Evolutionary conservation across 768 basidiomycete species (phyloP).

Genomic region (Stropharia rugosoannulata): DNA sequence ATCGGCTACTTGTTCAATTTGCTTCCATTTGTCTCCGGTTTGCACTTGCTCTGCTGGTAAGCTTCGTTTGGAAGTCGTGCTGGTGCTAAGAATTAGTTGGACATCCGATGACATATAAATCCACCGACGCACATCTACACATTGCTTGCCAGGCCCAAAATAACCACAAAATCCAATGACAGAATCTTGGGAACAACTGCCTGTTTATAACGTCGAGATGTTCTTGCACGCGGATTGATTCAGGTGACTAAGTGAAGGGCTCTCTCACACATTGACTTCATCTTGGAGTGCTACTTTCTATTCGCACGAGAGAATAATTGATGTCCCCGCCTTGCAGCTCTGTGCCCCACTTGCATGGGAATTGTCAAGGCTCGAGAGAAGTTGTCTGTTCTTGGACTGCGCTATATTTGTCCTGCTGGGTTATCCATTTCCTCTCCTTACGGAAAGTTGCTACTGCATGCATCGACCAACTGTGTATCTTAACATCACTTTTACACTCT

Average conservation of each 20-base stretch:
- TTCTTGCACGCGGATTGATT: background rate
- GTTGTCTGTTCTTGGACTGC: background rate
- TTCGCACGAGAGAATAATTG: slow-evolving; percentile 1
- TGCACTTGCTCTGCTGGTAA: too few relatives aligned
- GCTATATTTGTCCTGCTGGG: background rate
- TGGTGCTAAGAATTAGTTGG: too few relatives aligned
- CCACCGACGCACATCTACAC: background rate
- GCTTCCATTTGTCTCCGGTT: too few relatives aligned
- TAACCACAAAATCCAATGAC: background rate
- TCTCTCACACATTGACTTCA: slow-evolving; percentile 1
- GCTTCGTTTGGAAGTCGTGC: too few relatives aligned
- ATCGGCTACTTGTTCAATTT: too few relatives aligned
- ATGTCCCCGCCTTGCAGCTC: background rate
- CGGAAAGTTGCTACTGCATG: background rate
- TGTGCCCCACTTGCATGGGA: slow-evolving; percentile 1
- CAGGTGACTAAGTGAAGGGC: background rate
- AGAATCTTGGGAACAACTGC: background rate
- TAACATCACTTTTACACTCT: background rate
- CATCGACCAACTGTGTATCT: background rate
- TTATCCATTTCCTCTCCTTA: background rate
- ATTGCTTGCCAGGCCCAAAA: background rate
- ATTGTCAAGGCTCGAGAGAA: background rate
- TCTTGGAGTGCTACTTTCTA: background rate
- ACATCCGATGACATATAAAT: too few relatives aligned
- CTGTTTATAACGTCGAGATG: slow-evolving; percentile 1